Base-by-base conservation (phyloP, 2,329 filamentous ascomycete species). In the Pseudogymnoascus sp. region DNA sequence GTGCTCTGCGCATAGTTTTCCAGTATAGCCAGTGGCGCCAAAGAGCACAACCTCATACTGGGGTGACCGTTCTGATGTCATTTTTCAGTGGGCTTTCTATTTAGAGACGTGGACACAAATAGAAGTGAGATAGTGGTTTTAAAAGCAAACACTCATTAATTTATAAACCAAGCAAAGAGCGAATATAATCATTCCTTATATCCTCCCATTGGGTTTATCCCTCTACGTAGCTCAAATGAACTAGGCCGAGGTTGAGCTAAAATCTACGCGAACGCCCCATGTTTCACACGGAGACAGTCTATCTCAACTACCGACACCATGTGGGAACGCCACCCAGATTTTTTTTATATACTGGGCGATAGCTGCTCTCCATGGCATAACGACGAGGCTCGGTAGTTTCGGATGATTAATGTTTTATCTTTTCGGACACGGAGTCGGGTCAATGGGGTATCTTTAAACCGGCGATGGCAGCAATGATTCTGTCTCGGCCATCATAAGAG, bases 11-110 rank as follows among this genome's bases (percentile, higher is more conserved):
- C 86, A 86, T 67, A 89, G 80, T 66, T 85, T 87, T 38, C 92
- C 92, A 0, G 92, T 97, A 75, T 95, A 96, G 27, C 92, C 92
- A 72, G 82, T 88, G 8, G 87, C 86, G 25, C 87, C 87, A 17
- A 88, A 79, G 35, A 90, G 77, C 51, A 90, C 76, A 48, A 88
- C 73, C 68, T 90, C 87, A 70, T 88, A 89, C 68, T 83, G 64
- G 17, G 42, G 21, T n/a, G 21, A 48, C 8, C 27, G 12, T 48
- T 48, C 12, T 7, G 21, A 12, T n/a, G 42, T 5, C 42, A 48
- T 48, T 1, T 48, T 48, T 7, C n/a, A 48, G 2, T 29, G 10
- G 41, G 21, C 21, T 5, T 27, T 4, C 21, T 44, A 27, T 27
- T 13, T 44, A 6, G 9, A 1, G 10, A 41, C 17, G 21, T 48